Base-by-base conservation (phyloP, 306 rosid species). In the Alnus rubra region DNA sequence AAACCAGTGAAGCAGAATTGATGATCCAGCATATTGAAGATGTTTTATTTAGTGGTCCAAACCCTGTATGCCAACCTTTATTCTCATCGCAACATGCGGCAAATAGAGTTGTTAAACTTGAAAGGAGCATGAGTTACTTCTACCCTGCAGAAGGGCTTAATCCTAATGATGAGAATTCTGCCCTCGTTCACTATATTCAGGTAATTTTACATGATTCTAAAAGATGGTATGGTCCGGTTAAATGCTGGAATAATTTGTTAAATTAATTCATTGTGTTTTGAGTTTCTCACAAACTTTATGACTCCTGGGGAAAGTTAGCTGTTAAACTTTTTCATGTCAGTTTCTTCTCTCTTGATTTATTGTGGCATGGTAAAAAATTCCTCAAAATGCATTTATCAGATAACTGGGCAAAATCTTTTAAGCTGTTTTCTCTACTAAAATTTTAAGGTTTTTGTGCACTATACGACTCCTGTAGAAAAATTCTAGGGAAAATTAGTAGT, bases 121-220 rank as follows among this genome's bases (percentile, higher is more conserved):
- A 87, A 81, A 90, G 73, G 79, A 93, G 98, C 77, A 83, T 33
- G 72, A 78, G 67, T 78, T 93, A 84, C 80, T 88, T 91, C 86
- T 93, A 93, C 87, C 78, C 96, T 71, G 87, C 87, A 6, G 87
- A 93, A 83, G 93, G 99, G 78, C 99, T 91, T 79, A 95, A 95
- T 89, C 87, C 92, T 37, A 84, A 82, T 71, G 90, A 95, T 9
- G 97, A 95, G 51, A 95, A 95, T 88, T 95, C 99, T 69, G 90
- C 96, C 60, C 93, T 95, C 72, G 84, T 95, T 81, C 92, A 90
- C 83, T 93, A 91, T 74, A 83, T 93, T 76, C 99, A 95, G 93
- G 99, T 95, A 71, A 54, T 42, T 55, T 71, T 76, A 53, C 44
- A 55, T 85, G 33, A 81, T 28, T 23, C 10, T 67, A 31, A 13